Base-by-base conservation (phyloP, 768 basidiomycete species). In the Pisolithus marmoratus region DNA sequence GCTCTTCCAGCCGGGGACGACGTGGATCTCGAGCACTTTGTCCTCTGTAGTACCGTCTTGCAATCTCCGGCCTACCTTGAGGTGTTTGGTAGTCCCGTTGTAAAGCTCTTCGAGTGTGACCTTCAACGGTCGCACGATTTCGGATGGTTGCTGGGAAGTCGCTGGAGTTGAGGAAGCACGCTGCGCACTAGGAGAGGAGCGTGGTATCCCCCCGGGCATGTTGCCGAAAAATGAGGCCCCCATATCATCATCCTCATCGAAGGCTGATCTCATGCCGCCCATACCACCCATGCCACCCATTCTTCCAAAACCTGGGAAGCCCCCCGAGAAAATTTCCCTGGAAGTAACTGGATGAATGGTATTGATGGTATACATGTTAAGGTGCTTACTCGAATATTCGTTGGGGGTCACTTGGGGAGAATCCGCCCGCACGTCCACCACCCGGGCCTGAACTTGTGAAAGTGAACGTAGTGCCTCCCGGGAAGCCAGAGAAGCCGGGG, bases 1-100 rank as follows among this genome's bases (percentile, higher is more conserved):
- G 54, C 82, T 82, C 77, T 97, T 97, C 94, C 94, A 98, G 1
- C 95, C 95, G 0, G 94, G 91, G 57, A 79, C 78, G 22, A 91
- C 77, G 31, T 78, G 74, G 61, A 92, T 84, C 61, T 92, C 90
- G 49, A 92, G 81, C 6, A 90, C 81, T 66, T 90, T 91, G 56
- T 94, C 90, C 68, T 96, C 91, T 17, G 83, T 83, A 17, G 74
- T 70, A 1, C 94, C 91, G 48, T 79, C 74, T n/a, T 84, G 68
- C 42, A 86, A 70, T 58, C 80, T 79, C 48, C 94, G 83, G 7
- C 84, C 83, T 51, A 98, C 82, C 67, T 92, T 94, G 48, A 99
- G 79, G 60, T 83, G 90, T 69, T 97, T 99, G 23, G 83, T 84
- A 2, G 84, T 74, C 11, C 96, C 96, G 43, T 73, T 75, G 70